Base-by-base conservation (phyloP, 2,329 filamentous ascomycete species). In the Fusarium mangiferae region DNA sequence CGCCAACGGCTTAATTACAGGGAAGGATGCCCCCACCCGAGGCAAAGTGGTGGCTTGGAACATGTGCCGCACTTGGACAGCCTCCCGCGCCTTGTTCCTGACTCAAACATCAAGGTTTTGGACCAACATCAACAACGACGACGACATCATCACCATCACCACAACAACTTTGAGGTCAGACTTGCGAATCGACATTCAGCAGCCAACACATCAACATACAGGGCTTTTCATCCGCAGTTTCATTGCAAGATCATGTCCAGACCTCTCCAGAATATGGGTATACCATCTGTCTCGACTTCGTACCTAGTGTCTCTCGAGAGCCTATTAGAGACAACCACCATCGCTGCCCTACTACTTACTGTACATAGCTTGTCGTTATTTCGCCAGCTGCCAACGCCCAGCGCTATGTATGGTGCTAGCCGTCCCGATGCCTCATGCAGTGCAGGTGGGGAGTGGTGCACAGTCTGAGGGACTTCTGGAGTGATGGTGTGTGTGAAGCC, bases 381-480 rank as follows among this genome's bases (percentile, higher is more conserved):
- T 55, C 61, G 44, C 69, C 59, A 68, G 59, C 66, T 69, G 64
- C 65, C 66, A 73, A 62, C 63, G 49, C 59, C 64, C 62, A 66
- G 74, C 72, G 66, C 64, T n/a, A 62, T 63, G 56, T 24, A 62
- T 62, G 46, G 66, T 56, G 61, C 70, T 78, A 75, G 65, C 72
- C 68, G 76, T 76, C 59, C 72, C 65, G 65, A 76, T 61, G 48
- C 68, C 54, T 54, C 52, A 63, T 73, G 62, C 61, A 56, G 66
- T 68, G 45, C 46, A 59, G 52, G 68, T 73, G 72, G 65, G 57
- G 57, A 61, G 51, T 56, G 55, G 52, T 70, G 66, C 51, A 59
- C 61, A 72, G 55, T 55, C 36, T 75, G 72, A 77, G 76, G 76
- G 68, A 78, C 76, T 78, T 78, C 68, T 75, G 72, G 36, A 54